Percentiles rank a stretch among this genome's conserved stretches.
phyloP scores from a whole-genome alignment of 2,329 filamentous ascomycete species.

The Blumeria graminis region DNA sequence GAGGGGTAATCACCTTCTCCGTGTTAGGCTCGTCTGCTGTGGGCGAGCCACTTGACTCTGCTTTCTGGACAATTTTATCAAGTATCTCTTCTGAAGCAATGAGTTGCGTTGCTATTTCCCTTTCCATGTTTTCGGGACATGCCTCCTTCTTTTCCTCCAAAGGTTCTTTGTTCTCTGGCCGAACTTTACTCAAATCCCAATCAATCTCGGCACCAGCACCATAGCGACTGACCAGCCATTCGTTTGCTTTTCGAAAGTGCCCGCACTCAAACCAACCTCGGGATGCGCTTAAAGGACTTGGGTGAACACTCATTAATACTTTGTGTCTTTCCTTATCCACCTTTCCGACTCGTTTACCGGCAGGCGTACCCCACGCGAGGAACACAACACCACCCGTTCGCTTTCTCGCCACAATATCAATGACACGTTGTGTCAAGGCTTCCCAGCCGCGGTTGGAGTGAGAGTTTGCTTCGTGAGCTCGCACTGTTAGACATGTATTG shows the following conservation, averaged over 20 bases:
- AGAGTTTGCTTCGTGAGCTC: constrained; percentile 65
- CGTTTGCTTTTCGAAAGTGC: constrained; percentile 62
- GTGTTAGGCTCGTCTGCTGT: no score
- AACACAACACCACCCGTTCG: constrained; percentile 72
- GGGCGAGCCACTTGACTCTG: no score
- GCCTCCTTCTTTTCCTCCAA: background rate
- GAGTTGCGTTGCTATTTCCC: no score
- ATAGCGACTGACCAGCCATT: constrained; percentile 61
- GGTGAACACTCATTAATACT: constrained; percentile 71
- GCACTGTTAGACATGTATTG: constrained; percentile 86
- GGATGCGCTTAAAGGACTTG: constrained; percentile 69
- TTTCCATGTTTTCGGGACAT: no score
- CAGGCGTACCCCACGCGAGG: constrained; percentile 76
- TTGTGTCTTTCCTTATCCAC: constrained; percentile 53
- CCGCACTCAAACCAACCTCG: constrained; percentile 64
- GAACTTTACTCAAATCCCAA: constrained; percentile 35
- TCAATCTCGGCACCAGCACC: constrained; percentile 62
- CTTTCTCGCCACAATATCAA: constrained; percentile 62
- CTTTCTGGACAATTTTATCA: no score
- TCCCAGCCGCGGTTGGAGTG: constrained; percentile 85
- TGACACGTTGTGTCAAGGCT: constrained; percentile 69
- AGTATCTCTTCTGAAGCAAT: no score
- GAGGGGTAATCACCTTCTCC: no score
- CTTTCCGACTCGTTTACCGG: constrained; percentile 51
- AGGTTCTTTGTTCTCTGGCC: background rate